Evolutionary conservation across 495 filamentous ascomycete genomes (phyloP).

Genomic region (Hapsidospora chrysogenum): DNA sequence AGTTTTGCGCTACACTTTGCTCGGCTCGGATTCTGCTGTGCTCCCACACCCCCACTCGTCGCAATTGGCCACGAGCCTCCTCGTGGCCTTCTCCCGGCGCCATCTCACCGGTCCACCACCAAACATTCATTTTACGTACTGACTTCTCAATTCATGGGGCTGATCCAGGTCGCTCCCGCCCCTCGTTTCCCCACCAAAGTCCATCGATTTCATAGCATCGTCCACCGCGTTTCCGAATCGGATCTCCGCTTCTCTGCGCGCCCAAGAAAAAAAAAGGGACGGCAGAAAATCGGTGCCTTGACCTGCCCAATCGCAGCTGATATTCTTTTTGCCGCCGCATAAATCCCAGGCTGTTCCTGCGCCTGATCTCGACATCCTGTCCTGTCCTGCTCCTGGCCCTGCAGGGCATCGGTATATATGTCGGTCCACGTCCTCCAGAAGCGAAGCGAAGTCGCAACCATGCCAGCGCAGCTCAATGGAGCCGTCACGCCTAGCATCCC

Average conservation of each 20-base stretch:
- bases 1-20: background rate
- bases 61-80: background rate
- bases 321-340: too few relatives aligned
- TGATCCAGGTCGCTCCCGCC: background rate
- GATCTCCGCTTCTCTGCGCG: too few relatives aligned
- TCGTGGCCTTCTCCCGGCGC: background rate
- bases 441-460: slow-evolving; percentile 1
- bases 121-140: background rate
- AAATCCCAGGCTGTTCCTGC: too few relatives aligned
- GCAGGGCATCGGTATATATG: too few relatives aligned
- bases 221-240: too few relatives aligned
- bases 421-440: background rate
- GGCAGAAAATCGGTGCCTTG: too few relatives aligned
- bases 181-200: background rate
- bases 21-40: background rate
- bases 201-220: too few relatives aligned
- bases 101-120: background rate
- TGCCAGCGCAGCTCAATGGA: slow-evolving; percentile 4
- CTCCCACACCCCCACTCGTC: background rate
- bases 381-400: too few relatives aligned
- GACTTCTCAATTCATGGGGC: background rate
- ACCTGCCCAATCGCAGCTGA: too few relatives aligned
- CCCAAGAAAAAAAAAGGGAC: too few relatives aligned
- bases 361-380: too few relatives aligned
- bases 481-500: background rate